A percentile compares a stretch with the other conserved stretches of the same genome.
phyloP scores from a whole-genome alignment of 2,329 filamentous ascomycete genomes.

The Mycosphaerelloides madeirae region DNA sequence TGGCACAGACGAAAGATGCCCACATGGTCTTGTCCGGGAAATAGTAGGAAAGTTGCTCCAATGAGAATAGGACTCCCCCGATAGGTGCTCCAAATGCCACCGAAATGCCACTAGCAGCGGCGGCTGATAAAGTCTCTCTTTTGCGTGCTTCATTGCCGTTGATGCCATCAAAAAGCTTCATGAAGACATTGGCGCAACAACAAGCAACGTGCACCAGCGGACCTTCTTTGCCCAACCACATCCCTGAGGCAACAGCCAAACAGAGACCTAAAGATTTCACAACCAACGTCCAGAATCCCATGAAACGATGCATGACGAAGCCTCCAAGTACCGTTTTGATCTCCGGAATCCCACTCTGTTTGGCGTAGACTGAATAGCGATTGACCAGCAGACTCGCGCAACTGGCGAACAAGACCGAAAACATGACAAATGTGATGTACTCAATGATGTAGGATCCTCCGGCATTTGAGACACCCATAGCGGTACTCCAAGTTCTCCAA shows the following conservation, averaged over 20 bases:
- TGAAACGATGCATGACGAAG: slow-evolving; percentile 82
- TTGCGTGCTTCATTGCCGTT: slow-evolving; percentile 91
- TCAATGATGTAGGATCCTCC: slow-evolving; percentile 76
- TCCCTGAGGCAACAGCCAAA: slow-evolving; percentile 83
- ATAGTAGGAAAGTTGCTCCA: slow-evolving; percentile 97
- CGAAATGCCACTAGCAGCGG: slow-evolving; percentile 85
- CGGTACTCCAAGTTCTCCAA: slow-evolving; percentile 80
- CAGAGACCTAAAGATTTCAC: slow-evolving; percentile 89
- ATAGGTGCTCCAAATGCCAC: slow-evolving; percentile 93
- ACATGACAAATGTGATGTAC: slow-evolving; percentile 80
- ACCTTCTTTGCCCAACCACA: slow-evolving; percentile 96
- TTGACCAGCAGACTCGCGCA: slow-evolving; percentile 75
- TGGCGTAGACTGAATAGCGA: slow-evolving; percentile 80
- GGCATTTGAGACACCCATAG: slow-evolving; percentile 60
- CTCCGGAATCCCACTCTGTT: slow-evolving; percentile 93
- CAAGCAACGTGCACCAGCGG: slow-evolving; percentile 94
- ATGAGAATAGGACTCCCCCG: slow-evolving; percentile 87
- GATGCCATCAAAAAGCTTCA: slow-evolving; percentile 78
- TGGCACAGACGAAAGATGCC: slow-evolving; percentile 98
- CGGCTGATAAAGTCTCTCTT: slow-evolving; percentile 85
- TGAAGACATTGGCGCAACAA: slow-evolving; percentile 90
- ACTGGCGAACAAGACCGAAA: slow-evolving; percentile 79
- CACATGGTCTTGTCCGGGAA: slow-evolving; percentile 99
- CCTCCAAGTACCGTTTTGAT: slow-evolving; percentile 95
- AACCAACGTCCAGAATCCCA: slow-evolving; percentile 81